Evolutionary conservation across 305 asterid genomes (phyloP).

Genomic region (Fraxinus angustifolia): DNA sequence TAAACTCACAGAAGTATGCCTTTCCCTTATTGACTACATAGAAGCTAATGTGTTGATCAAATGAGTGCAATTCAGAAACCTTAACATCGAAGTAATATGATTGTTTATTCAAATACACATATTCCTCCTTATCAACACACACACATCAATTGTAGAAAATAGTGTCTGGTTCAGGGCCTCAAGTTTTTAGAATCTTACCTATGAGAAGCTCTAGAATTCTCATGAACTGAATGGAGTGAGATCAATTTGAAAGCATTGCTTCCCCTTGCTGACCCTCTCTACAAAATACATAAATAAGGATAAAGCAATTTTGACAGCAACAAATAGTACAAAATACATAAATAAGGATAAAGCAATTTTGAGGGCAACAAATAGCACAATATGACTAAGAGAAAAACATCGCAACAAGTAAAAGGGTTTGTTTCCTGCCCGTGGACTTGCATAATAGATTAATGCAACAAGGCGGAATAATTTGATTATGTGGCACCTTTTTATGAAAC

Average conservation of each 20-base stretch:
- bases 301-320: background rate
- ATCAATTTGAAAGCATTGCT: conserved; percentile 61
- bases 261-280: conserved; percentile 86
- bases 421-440: background rate
- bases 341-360: background rate
- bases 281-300: conserved; percentile 5
- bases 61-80: background rate
- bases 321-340: conserved; percentile 16
- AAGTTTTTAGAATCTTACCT: conserved; percentile 15
- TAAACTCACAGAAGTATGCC: background rate
- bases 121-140: background rate
- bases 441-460: background rate
- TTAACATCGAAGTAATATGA: background rate
- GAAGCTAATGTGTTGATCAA: background rate
- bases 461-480: background rate
- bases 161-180: background rate
- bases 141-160: background rate
- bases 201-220: conserved; percentile 12
- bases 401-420: background rate
- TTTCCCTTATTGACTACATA: background rate
- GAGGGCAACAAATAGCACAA: background rate
- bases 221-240: conserved; percentile 59
- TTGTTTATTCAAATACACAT: background rate
- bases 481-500: background rate
- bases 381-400: background rate